Conservation (phyloP, 331 rosid species). For the Pyrus hybrid region DNA sequence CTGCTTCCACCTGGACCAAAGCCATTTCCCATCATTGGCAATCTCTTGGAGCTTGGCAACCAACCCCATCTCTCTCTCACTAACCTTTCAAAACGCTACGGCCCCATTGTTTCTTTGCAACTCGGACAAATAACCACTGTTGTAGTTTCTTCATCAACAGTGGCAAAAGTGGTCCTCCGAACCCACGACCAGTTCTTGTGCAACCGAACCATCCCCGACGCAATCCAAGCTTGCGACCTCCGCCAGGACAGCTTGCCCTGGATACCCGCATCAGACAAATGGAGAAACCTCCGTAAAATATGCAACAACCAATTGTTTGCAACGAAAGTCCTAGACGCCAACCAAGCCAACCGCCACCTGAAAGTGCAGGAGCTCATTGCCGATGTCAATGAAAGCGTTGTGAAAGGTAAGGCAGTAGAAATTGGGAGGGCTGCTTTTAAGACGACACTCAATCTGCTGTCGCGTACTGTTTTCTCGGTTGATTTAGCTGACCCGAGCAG, state of each 20-base stretch:
- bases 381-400: not conserved
- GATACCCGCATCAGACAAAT: no score
- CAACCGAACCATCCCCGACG: no score
- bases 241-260: no score
- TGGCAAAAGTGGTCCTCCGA: no score
- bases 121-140: slow-evolving; percentile 31
- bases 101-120: slow-evolving; percentile 23
- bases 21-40: slow-evolving; percentile 32
- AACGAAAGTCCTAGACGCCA: no score
- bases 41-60: slow-evolving; percentile 21
- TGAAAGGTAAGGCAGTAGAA: slow-evolving; percentile 14
- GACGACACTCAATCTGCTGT: slow-evolving; percentile 17
- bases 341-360: no score
- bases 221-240: no score
- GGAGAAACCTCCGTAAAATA: no score
- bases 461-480: slow-evolving; percentile 24
- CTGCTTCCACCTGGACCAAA: not conserved
- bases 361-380: no score
- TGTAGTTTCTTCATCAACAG: not conserved
- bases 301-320: no score
- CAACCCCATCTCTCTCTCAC: slow-evolving; percentile 42
- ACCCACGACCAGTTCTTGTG: no score
- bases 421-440: slow-evolving; percentile 23
- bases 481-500: slow-evolving; percentile 23
- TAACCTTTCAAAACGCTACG: slow-evolving; percentile 20